Evolutionary conservation across 2,329 filamentous ascomycete genomes (phyloP).

Genomic region (Epicoccum nigrum): DNA sequence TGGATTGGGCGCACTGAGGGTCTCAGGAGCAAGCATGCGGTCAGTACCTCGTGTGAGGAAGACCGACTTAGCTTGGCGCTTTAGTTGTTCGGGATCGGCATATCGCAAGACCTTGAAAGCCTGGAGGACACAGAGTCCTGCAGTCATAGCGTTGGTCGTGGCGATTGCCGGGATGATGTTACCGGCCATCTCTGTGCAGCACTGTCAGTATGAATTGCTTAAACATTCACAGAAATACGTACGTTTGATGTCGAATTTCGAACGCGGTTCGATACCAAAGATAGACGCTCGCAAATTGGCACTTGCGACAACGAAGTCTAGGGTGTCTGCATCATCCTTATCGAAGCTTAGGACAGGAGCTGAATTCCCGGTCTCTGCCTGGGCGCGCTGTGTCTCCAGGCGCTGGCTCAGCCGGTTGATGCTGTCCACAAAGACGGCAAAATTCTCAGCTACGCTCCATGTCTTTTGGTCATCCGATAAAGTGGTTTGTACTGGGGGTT

Average conservation of each 20-base stretch:
- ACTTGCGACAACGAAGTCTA: conserved; percentile 91
- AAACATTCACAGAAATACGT: conserved; percentile 22
- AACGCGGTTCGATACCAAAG: conserved; percentile 88
- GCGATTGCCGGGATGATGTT: conserved; percentile 99
- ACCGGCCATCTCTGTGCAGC: conserved; percentile 82
- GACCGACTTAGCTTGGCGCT: conserved; percentile 75
- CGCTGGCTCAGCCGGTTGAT: conserved; percentile 77
- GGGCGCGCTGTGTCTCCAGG: conserved; percentile 67
- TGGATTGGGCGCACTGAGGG: conserved; percentile 70
- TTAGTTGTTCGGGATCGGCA: conserved; percentile 57
- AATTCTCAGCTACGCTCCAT: conserved; percentile 85
- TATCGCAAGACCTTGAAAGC: conserved; percentile 83
- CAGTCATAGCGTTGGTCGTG: conserved; percentile 96
- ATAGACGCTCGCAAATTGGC: conserved; percentile 87
- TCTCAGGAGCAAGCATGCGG: conserved; percentile 63
- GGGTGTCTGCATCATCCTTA: conserved; percentile 93
- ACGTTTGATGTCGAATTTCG: conserved; percentile 93
- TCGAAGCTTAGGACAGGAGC: conserved; percentile 80
- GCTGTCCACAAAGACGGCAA: conserved; percentile 85
- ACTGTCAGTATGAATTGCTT: conserved; percentile 5
- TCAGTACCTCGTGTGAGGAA: conserved; percentile 75
- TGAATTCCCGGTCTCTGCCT: conserved; percentile 55
- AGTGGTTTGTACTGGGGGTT: conserved; percentile 59
- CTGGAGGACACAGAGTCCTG: conserved; percentile 88
- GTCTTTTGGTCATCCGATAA: conserved; percentile 71